Evolutionary conservation across 768 basidiomycete genomes (phyloP).

Genomic region (Lentinula detonsa): DNA sequence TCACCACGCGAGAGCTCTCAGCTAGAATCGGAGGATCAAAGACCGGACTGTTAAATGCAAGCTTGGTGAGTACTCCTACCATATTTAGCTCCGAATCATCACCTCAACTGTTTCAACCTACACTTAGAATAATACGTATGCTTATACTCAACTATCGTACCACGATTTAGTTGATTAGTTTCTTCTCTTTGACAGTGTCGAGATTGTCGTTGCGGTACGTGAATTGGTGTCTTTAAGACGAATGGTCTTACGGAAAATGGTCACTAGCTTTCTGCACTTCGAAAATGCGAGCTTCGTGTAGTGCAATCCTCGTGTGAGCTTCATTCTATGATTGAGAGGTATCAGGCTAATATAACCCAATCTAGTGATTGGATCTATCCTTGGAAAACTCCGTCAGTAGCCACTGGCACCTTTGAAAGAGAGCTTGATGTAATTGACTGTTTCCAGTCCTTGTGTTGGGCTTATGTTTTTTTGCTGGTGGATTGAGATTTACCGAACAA

Average conservation of each 20-base stretch:
- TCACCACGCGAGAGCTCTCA: conserved; percentile 69
- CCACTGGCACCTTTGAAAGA: not conserved
- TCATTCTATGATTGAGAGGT: not conserved
- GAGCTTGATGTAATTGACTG: not conserved
- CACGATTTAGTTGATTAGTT: not conserved
- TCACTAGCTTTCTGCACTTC: conserved; percentile 65
- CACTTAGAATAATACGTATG: conserved; percentile 62
- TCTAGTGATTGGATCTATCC: conserved; percentile 74
- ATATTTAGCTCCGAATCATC: not conserved
- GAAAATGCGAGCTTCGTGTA: conserved; percentile 75
- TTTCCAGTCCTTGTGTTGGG: conserved; percentile 73
- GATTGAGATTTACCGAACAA: conserved; percentile 71
- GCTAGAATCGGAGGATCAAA: conserved; percentile 70
- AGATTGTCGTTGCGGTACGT: conserved; percentile 69
- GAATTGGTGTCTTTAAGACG: not conserved
- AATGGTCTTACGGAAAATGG: not conserved
- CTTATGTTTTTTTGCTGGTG: conserved; percentile 82
- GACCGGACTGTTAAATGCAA: conserved; percentile 77
- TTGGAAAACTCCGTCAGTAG: conserved; percentile 63
- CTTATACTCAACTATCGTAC: conserved; percentile 3
- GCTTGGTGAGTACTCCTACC: conserved; percentile 47
- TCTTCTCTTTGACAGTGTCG: conserved; percentile 33
- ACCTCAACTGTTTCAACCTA: not conserved
- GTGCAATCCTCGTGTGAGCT: conserved; percentile 76
- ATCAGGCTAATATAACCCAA: conserved; percentile 1